Conservation (phyloP, 2,329 filamentous ascomycete species). For the Ascomycota sp. region DNA sequence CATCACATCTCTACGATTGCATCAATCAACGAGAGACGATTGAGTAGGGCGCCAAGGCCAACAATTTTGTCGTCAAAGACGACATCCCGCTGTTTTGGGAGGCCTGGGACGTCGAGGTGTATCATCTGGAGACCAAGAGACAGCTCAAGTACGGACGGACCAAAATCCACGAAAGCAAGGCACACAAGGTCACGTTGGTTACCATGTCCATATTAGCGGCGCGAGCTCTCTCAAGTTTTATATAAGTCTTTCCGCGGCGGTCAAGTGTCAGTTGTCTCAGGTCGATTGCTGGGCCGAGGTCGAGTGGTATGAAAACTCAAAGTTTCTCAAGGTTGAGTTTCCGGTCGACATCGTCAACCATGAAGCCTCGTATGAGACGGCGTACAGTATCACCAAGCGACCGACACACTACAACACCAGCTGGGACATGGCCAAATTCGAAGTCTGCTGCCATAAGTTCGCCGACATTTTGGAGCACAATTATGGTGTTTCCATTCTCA, state of each 20-base stretch:
- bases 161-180: constrained; percentile 47
- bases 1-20: constrained; percentile 65
- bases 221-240: constrained; percentile 72
- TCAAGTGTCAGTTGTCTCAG: constrained; percentile 37
- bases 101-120: constrained; percentile 96
- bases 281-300: constrained; percentile 70
- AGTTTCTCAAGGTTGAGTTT: constrained; percentile 97
- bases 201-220: constrained; percentile 76
- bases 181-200: constrained; percentile 60
- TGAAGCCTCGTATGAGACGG: constrained; percentile 86
- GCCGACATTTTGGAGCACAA: constrained; percentile 74
- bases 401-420: constrained; percentile 96
- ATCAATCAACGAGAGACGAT: constrained; percentile 57
- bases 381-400: constrained; percentile 71
- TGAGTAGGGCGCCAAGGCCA: constrained; percentile 52
- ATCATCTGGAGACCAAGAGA: constrained; percentile 69
- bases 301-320: constrained; percentile 95
- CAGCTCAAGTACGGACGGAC: constrained; percentile 52
- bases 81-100: constrained; percentile 97
- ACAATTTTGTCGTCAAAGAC: constrained; percentile 86
- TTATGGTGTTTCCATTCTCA: constrained; percentile 82
- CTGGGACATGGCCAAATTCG: constrained; percentile 96
- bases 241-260: constrained; percentile 54
- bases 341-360: constrained; percentile 80
- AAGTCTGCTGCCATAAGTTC: constrained; percentile 90